phyloP scores from a whole-genome alignment of 257 asterid genomes.

The Primulina eburnea region DNA sequence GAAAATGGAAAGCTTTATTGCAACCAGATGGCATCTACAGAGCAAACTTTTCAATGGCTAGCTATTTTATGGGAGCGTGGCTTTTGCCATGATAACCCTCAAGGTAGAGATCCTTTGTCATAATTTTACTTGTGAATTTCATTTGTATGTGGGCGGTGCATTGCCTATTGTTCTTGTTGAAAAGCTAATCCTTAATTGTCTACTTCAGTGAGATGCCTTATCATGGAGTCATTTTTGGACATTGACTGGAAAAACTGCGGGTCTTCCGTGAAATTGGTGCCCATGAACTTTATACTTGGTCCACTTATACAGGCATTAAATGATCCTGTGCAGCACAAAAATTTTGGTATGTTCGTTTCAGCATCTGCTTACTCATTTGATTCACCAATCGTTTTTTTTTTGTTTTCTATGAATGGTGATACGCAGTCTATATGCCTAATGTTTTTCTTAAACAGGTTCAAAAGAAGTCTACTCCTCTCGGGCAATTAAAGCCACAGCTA shows the following conservation, averaged over 20 bases:
- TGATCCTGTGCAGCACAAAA: constrained; percentile 92
- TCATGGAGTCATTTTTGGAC: constrained; percentile 83
- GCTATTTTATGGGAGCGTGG: constrained; percentile 92
- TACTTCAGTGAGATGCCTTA: constrained; percentile 74
- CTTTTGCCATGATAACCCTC: constrained; percentile 90
- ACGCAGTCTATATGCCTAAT: constrained; percentile 20
- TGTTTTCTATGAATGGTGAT: constrained; percentile 17
- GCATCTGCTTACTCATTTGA: constrained; percentile 11
- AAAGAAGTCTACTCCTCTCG: constrained; percentile 76
- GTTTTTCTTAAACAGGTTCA: constrained; percentile 46
- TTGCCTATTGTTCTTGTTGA: constrained; percentile 9
- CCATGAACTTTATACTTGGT: constrained; percentile 68
- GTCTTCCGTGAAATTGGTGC: constrained; percentile 50
- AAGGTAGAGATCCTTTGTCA: constrained; percentile 41
- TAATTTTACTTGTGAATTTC: constrained; percentile 3
- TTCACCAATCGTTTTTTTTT: constrained; percentile 2
- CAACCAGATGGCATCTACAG: constrained; percentile 54
- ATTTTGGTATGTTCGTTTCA: constrained; percentile 67
- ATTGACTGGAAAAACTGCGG: constrained; percentile 60
- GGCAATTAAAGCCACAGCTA: constrained; percentile 66
- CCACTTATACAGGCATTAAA: constrained; percentile 77
- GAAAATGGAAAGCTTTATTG: constrained; percentile 34
- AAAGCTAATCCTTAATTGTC: constrained; percentile 12
- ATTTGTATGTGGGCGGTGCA: constrained; percentile 16
- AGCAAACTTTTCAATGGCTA: constrained; percentile 69